Conservation (phyloP, 208 protist genomes). For the Angomonas deanei region DNA sequence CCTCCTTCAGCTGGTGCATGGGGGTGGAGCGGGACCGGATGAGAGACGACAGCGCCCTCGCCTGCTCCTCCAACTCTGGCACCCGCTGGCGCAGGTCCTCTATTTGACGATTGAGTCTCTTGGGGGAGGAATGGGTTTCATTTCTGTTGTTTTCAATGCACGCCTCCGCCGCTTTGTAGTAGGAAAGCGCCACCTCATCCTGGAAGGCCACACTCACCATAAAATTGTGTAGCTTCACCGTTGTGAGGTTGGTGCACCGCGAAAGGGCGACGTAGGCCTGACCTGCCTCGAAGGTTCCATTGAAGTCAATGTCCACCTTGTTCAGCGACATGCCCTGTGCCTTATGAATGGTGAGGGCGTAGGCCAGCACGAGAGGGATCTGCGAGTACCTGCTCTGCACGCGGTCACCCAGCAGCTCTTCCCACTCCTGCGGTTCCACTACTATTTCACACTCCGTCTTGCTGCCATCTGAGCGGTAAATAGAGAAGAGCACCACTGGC, state of each 20-base stretch:
- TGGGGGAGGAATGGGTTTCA: slow-evolving; percentile 8
- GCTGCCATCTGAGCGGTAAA: slow-evolving; percentile 10
- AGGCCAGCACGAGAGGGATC: slow-evolving; percentile 94
- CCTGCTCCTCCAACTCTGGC: slow-evolving; percentile 23
- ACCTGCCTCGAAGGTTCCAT: slow-evolving; percentile 66
- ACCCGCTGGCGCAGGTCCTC: slow-evolving; percentile 50
- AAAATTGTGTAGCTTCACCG: slow-evolving; percentile 67
- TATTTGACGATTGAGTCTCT: slow-evolving; percentile 30
- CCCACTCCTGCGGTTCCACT: slow-evolving; percentile 77
- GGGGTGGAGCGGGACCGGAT: slow-evolving; percentile 22
- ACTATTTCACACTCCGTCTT: slow-evolving; percentile 29
- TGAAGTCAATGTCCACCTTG: slow-evolving; percentile 82
- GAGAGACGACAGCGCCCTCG: slow-evolving; percentile 24
- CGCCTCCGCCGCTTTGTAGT: slow-evolving; percentile 65
- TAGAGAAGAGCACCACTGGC: slow-evolving; percentile 57
- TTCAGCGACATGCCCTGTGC: slow-evolving; percentile 92
- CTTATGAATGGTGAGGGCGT: slow-evolving; percentile 96
- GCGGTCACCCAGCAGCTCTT: slow-evolving; percentile 41
- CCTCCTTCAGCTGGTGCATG: slow-evolving; percentile 16
- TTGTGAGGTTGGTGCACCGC: slow-evolving; percentile 60
- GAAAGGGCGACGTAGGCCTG: slow-evolving; percentile 90
- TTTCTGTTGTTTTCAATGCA: slow-evolving; percentile 13
- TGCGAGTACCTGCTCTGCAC: slow-evolving; percentile 49
- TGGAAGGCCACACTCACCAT: slow-evolving; percentile 32
- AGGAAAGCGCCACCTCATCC: slow-evolving; percentile 63